Base-by-base conservation (phyloP, 2,329 filamentous ascomycete genomes). In the Colletotrichum coccodes region DNA sequence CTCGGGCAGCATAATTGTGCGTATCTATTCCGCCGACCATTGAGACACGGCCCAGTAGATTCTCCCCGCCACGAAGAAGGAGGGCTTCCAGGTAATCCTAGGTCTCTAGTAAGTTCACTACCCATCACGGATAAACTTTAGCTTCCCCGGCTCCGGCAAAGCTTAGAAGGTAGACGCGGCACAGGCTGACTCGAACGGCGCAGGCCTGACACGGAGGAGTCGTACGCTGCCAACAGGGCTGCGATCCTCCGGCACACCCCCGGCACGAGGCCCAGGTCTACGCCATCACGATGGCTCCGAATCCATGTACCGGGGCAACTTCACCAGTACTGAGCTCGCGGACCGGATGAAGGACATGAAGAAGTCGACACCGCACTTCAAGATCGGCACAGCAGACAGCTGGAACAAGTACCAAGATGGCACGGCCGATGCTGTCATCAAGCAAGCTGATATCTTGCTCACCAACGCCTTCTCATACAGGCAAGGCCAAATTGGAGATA, bases 341-440 rank as follows among this genome's bases (percentile, higher is more conserved):
- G 80, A 79, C 64, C 90, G 90, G 79, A 91, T 93, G 78, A 81
- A 86, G 68, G 84, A 88, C 58, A 86, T 92, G 71, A 87, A 89
- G 81, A 77, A 80, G 46, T 80, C 86, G 36, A 76, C 91, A 76
- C 83, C 86, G 72, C 77, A 77, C 30, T 82, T 89, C 73, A 87
- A 85, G 72, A 83, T 92, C 50, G 91, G 91, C 58, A 92, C 89
- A 12, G 91, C 91, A 8, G 91, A 93, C 79, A 89, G 85, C 76
- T 93, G 91, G 91, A 93, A 92, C 82, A 92, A 91, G 79, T 90
- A 85, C 75, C 84, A 87, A 53, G 90, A 92, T 76, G 90, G 90
- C 44, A 92, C 90, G 30, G 90, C 87, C 44, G 88, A 93, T 77
- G 82, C 87, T 16, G 81, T 92, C 71, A 87, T 92, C 74, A 78